Evolutionary conservation across 2,329 filamentous ascomycete species (phyloP).

Genomic region (Metarhizium brunneum): DNA sequence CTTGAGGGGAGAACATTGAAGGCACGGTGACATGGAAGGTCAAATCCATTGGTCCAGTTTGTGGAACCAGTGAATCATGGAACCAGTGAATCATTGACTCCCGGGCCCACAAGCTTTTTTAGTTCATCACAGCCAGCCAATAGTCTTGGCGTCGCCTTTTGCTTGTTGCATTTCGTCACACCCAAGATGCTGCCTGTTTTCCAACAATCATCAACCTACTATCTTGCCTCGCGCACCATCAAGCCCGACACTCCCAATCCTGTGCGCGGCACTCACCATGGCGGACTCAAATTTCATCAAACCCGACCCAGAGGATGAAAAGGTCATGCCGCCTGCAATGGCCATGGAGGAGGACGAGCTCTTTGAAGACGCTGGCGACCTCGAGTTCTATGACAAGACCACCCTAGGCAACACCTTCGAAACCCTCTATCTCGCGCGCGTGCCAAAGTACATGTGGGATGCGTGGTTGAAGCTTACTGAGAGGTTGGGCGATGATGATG

Average conservation of each 20-base stretch:
- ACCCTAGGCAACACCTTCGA: constrained; percentile 27
- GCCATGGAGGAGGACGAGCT: constrained; percentile 56
- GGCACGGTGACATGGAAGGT: too few species aligned
- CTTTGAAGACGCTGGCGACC: constrained; percentile 50
- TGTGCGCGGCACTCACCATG: constrained; percentile 15
- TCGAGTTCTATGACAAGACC: constrained; percentile 44
- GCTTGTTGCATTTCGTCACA: neutral
- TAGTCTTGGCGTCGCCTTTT: neutral
- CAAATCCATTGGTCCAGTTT: too few species aligned
- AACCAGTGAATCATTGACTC: too few species aligned
- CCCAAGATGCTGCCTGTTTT: neutral
- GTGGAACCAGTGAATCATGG: too few species aligned
- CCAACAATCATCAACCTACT: neutral
- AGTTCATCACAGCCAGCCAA: neutral
- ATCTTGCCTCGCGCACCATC: neutral
- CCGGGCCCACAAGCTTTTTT: too few species aligned
- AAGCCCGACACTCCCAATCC: neutral
- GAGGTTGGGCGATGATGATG: constrained; percentile 67
- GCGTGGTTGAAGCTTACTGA: constrained; percentile 50
- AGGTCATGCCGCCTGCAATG: constrained; percentile 22
- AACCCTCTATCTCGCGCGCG: constrained; percentile 61
- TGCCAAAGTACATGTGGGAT: constrained; percentile 75
- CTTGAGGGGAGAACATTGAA: too few species aligned
- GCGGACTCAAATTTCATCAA: constrained; percentile 32
- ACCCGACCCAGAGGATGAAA: constrained; percentile 39